phyloP scores from a whole-genome alignment of 441 rosid species.

The Erysimum cheiri region DNA sequence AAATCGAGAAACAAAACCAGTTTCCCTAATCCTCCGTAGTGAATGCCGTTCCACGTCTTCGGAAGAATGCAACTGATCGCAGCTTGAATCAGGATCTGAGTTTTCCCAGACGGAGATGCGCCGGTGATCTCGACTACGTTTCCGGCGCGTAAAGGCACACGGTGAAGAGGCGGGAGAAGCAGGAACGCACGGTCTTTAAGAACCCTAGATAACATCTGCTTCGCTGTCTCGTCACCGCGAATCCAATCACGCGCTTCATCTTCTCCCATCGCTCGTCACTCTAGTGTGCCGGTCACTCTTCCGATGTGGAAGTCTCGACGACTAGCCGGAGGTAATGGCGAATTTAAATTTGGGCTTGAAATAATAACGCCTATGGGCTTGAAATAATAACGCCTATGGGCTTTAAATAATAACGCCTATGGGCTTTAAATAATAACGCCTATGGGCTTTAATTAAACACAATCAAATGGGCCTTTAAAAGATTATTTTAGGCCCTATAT shows the following conservation, averaged over 20 bases:
- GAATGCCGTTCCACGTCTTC: conserved; percentile 60
- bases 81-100: conserved; percentile 69
- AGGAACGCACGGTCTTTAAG: conserved; percentile 52
- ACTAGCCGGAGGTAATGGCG: neutral
- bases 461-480: neutral
- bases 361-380: neutral
- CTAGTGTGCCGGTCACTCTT: neutral
- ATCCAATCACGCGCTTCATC: conserved; percentile 54
- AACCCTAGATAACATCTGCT: conserved; percentile 68
- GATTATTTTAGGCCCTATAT: neutral
- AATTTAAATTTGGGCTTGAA: conserved; percentile 3
- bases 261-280: conserved; percentile 34
- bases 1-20: conserved; percentile 68
- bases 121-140: conserved; percentile 80
- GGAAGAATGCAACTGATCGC: conserved; percentile 83
- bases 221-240: conserved; percentile 66
- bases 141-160: conserved; percentile 74
- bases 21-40: conserved; percentile 72
- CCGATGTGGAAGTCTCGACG: conserved; percentile 25
- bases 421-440: too few relatives aligned
- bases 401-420: too few relatives aligned
- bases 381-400: too few relatives aligned
- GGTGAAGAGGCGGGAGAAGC: conserved; percentile 68
- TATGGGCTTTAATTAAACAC: neutral
- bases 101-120: conserved; percentile 77